Base-by-base conservation (phyloP, 1,139 yeast genomes). In the Citeromyces siamensis region DNA sequence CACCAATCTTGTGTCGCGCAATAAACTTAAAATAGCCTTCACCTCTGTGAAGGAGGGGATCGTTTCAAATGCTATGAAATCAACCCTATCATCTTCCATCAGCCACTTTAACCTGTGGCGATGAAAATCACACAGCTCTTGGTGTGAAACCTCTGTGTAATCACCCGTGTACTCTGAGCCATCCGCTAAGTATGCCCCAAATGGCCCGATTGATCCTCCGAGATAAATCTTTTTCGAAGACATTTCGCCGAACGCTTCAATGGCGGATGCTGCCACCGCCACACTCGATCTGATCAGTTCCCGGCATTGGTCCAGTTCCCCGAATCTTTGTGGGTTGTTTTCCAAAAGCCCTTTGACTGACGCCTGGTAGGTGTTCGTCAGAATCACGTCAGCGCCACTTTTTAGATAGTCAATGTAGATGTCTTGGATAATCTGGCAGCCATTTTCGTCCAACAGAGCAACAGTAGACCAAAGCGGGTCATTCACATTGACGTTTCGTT, bases 141-240 rank as follows among this genome's bases (percentile, higher is more conserved):
- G 51, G 19, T 48, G 47, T 1, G 55, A 41, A 1, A 55, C 51
- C 6, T 50, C 57, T 12, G 54, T 58, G 47, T 80, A 80, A 26
- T 67, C 59, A 0, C 88, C 88, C 2, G 77, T 73, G 48, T 75
- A 80, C 47, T 80, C 90, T 1, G 76, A 63, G 1, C 86, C 86
- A 44, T 74, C 66, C 19, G 77, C 73, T 32, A 77, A 51, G 43
- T 53, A 72, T 0, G 84, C 78, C 2, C 86, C 88, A 48, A 71
- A 80, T 0, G 90, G 85, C 0, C 88, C 90, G n/a, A 78, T 51
- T 7, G 81, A 71, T 0, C 78, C 86, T 7, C 70, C 70, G 5
- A 76, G 62, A 35, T 35, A 49, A 47, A 35, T 40, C 39, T 53
- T 53, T 45, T 46, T 52, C 32, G 47, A 44, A 2, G 27, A 35